These are phyloP conservation scores for Candida tallmaniae DNA, from an alignment of 805 yeast species.

Conservation along the genomic window DNA sequence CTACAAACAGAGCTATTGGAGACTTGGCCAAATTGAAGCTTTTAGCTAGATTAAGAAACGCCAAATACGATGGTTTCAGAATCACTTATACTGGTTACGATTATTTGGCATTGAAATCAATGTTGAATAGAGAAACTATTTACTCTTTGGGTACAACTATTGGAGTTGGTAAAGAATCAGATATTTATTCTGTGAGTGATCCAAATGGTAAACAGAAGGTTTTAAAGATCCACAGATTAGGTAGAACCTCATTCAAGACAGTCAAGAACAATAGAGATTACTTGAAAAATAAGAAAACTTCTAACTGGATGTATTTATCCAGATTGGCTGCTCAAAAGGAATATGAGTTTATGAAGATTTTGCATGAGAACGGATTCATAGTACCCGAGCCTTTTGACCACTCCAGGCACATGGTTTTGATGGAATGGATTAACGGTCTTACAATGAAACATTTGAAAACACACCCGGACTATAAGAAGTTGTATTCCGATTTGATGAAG, in stretches of 20 bases:
- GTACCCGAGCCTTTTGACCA: conserved; percentile 89
- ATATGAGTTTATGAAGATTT: conserved; percentile 76
- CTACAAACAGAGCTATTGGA: conserved; percentile 72
- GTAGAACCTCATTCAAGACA: conserved; percentile 88
- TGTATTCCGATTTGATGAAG: conserved; percentile 82
- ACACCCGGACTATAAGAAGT: conserved; percentile 61
- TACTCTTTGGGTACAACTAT: conserved; percentile 81
- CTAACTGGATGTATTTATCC: conserved; percentile 90
- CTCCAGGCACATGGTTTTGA: conserved; percentile 86
- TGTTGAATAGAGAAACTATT: conserved; percentile 68
- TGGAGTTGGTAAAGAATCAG: conserved; percentile 98
- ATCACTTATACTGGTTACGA: conserved; percentile 88
- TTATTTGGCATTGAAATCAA: conserved; percentile 81
- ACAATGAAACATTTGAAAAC: conserved; percentile 81
- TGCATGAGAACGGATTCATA: conserved; percentile 68
- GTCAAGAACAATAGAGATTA: conserved; percentile 95
- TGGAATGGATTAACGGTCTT: conserved; percentile 88
- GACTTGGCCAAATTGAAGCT: conserved; percentile 85
- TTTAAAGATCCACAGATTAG: conserved; percentile 86
- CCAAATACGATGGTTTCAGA: conserved; percentile 92
- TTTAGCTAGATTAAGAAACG: conserved; percentile 75
- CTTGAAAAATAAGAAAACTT: conserved; percentile 65
- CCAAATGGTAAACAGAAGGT: conserved; percentile 60
- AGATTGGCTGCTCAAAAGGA: conserved; percentile 90
- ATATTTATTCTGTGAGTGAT: conserved; percentile 80